Base-by-base conservation (phyloP, 1,284 basidiomycete genomes). In the Sanghuangporus baumii region DNA sequence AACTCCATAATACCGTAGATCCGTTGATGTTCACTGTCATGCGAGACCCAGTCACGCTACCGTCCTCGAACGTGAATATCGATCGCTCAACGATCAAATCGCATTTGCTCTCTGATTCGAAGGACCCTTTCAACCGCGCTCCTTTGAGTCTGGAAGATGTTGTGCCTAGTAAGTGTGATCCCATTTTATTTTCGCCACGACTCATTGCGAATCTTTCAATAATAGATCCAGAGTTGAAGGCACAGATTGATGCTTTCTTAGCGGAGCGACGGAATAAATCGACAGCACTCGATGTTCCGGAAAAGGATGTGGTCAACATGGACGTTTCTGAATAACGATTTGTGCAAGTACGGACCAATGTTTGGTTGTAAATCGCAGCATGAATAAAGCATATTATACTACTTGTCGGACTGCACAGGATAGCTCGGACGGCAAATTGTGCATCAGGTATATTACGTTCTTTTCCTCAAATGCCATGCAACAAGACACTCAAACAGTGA, bases 71-170 rank as follows among this genome's bases (percentile, higher is more conserved):
- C 60, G 79, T 87, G 0, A 82, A 92, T 34, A 75, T 99, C 54
- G 97, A 99, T 74, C 85, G 92, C 46, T 84, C 91, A 0, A 99
- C 96, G 1, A 99, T 99, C 79, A 97, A 98, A 71, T 91, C 94
- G 1, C 94, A 96, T 72, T 77, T 99, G 52, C 78, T 99, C 26
- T 96, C 94, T 1, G 96, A 98, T 71, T 78, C 88, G 18, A 93
- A 88, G 62, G 94, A 96, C 74, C 94, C 94, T 0, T 96, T 96
- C 82, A 96, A 95, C 74, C 87, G 94, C 56, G 76, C 81, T 37
- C 91, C 93, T 20, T 78, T 96, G 26, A 79, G 81, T 34, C 85
- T 94, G 63, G 91, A 91, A 67, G 91, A 96, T 11, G 88, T 94
- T 38, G 74, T 89, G 63, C 86, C 93, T n/a, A 75, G 90, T 89